These are phyloP conservation scores for Diaporthe ampelina DNA, from an alignment of 2,329 filamentous ascomycete species.

Conservation along the genomic window DNA sequence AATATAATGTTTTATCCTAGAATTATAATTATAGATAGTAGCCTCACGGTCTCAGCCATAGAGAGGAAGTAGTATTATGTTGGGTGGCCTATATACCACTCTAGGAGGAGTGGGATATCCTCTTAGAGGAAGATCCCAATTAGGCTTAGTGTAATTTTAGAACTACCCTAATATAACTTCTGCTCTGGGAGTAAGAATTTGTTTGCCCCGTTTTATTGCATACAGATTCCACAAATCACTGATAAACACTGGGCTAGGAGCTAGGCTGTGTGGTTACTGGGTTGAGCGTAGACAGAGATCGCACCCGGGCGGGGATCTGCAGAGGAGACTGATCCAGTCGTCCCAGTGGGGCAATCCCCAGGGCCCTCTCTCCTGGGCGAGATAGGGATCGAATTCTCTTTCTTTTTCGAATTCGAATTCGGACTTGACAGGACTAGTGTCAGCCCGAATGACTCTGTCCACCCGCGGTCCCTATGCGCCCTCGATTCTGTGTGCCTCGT, in stretches of 20 bases:
- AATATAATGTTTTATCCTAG: no score
- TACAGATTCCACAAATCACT: background rate
- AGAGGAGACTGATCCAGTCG: slow-evolving; percentile 2
- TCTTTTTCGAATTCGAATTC: slow-evolving; percentile 29
- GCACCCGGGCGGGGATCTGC: slow-evolving; percentile 13
- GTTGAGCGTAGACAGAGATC: slow-evolving; percentile 4
- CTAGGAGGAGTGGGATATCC: no score
- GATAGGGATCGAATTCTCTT: background rate
- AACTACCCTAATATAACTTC: no score
- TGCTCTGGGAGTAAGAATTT: no score
- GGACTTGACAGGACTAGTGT: slow-evolving; percentile 17
- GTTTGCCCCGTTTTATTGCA: no score
- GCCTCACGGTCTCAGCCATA: no score
- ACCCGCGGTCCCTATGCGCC: slow-evolving; percentile 1
- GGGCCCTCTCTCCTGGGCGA: background rate
- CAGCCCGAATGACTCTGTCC: background rate
- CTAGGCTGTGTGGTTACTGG: background rate
- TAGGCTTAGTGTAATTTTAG: no score
- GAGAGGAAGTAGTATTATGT: no score
- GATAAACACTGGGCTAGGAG: background rate
- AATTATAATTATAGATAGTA: no score
- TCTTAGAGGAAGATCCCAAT: no score
- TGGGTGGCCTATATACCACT: no score
- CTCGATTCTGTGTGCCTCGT: background rate
- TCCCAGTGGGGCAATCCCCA: background rate